Evolutionary conservation across 1,284 basidiomycete genomes (phyloP).

Genomic region (Leccinum solheimii): DNA sequence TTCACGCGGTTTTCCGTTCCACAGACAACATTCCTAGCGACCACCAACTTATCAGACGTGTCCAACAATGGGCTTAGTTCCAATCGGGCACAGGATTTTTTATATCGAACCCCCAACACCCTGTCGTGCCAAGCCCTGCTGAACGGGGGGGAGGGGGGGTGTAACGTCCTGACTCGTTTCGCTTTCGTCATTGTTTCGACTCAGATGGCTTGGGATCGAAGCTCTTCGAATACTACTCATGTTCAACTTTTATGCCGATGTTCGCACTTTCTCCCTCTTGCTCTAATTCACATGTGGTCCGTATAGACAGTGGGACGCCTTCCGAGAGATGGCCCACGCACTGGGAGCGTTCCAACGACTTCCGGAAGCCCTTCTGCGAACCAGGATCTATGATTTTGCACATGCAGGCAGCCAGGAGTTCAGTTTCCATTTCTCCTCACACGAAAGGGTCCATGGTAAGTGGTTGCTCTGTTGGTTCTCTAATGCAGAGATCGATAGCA

Average conservation of each 20-base stretch:
- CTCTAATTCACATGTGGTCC: conserved; percentile 11
- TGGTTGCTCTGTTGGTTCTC: conserved; percentile 11
- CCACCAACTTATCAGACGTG: neutral
- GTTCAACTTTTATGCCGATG: conserved; percentile 1
- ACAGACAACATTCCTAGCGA: neutral
- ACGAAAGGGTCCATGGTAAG: conserved; percentile 3
- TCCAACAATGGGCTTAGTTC: neutral
- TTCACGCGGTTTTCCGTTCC: neutral
- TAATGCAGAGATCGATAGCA: conserved; percentile 15
- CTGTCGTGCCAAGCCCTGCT: neutral
- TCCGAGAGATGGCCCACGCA: neutral
- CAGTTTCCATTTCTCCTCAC: conserved; percentile 5
- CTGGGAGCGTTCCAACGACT: neutral
- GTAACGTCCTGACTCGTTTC: neutral
- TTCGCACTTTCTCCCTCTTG: neutral
- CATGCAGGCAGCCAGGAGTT: neutral
- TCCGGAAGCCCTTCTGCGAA: conserved; percentile 1
- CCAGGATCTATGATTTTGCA: neutral
- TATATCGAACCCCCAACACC: conserved; percentile 1
- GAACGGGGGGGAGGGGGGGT: neutral
- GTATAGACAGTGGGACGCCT: neutral
- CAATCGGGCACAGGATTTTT: neutral
- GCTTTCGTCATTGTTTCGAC: conserved; percentile 10
- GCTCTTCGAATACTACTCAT: neutral
- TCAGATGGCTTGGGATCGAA: neutral